A percentile compares a stretch with the other conserved stretches of the same genome.
Conservation (phyloP, 1,139 yeast species). For the Protomyces arabidopsidicola region DNA sequence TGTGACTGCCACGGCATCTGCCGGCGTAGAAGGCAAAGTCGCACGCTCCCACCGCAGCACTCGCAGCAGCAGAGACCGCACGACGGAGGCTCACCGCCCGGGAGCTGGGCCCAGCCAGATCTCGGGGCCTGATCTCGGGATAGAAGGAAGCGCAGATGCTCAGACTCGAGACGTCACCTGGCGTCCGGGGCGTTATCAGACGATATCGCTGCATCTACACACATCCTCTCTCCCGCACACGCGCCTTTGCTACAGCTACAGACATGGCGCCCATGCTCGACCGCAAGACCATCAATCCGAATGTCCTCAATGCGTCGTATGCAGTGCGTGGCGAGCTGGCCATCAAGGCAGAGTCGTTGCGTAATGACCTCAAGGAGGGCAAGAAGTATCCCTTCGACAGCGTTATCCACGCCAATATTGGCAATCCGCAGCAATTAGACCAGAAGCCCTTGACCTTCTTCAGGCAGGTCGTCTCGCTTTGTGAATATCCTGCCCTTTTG, state of each 20-base stretch:
- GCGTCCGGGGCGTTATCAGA: not conserved
- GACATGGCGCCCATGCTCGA: conserved; percentile 34
- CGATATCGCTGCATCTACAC: not conserved
- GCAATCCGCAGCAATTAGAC: conserved; percentile 94
- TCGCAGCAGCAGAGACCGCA: too few species aligned
- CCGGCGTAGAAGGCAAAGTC: too few species aligned
- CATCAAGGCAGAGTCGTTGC: conserved; percentile 82
- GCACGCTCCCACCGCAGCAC: too few species aligned
- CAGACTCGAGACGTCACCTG: not conserved
- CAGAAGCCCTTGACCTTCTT: conserved; percentile 94
- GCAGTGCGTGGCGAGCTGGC: conserved; percentile 95
- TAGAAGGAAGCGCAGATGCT: not conserved
- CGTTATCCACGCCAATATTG: conserved; percentile 86
- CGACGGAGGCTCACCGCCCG: too few species aligned
- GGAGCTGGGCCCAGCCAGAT: too few species aligned
- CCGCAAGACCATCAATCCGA: conserved; percentile 59
- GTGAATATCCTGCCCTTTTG: conserved; percentile 76
- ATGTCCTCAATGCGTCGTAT: conserved; percentile 78
- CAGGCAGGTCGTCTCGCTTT: conserved; percentile 77
- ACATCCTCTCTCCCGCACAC: not conserved
- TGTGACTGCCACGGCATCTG: too few species aligned
- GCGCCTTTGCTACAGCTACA: not conserved
- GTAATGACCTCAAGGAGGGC: conserved; percentile 47
- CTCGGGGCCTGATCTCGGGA: too few species aligned
- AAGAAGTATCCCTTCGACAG: conserved; percentile 64